Percentiles rank a stretch among this genome's conserved stretches.
Evolutionary conservation across 768 basidiomycete genomes (phyloP).

Genomic region (Xerocomus potaroensis): DNA sequence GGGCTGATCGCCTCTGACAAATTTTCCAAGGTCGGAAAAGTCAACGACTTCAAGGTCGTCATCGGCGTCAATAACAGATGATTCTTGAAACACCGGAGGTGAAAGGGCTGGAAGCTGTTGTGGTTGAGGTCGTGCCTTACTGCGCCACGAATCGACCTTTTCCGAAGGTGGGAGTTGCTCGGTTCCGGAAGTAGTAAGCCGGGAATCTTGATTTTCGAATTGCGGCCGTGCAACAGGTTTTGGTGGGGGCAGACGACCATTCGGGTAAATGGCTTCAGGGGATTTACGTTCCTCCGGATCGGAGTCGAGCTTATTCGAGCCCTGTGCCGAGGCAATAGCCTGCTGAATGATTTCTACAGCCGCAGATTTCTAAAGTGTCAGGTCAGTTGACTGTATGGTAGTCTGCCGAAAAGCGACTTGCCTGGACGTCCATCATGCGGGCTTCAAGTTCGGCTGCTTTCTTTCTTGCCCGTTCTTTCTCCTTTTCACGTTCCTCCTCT

Average conservation of each 20-base stretch:
- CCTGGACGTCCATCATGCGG: constrained; percentile 44
- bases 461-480: constrained; percentile 72
- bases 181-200: constrained; percentile 10
- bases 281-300: constrained; percentile 5
- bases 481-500: constrained; percentile 76
- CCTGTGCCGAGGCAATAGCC: constrained; percentile 33
- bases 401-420: constrained; percentile 6
- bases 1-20: constrained; percentile 44
- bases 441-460: constrained; percentile 78
- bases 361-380: constrained; percentile 31
- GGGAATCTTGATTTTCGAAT: constrained; percentile 8
- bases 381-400: constrained; percentile 8
- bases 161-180: constrained; percentile 27
- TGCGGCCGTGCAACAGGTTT: constrained; percentile 27
- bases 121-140: constrained; percentile 34
- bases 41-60: constrained; percentile 78
- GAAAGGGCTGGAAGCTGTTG: constrained; percentile 32
- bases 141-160: constrained; percentile 66
- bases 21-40: constrained; percentile 70
- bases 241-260: constrained; percentile 34
- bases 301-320: constrained; percentile 1
- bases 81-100: constrained; percentile 31
- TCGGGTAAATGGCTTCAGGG: constrained; percentile 9
- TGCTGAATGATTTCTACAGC: constrained; percentile 45
- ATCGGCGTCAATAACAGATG: constrained; percentile 41